A percentile compares a stretch with the other conserved stretches of the same genome.
Evolutionary conservation across 2,329 filamentous ascomycete genomes (phyloP).

Genomic region (Drechslera avenae): DNA sequence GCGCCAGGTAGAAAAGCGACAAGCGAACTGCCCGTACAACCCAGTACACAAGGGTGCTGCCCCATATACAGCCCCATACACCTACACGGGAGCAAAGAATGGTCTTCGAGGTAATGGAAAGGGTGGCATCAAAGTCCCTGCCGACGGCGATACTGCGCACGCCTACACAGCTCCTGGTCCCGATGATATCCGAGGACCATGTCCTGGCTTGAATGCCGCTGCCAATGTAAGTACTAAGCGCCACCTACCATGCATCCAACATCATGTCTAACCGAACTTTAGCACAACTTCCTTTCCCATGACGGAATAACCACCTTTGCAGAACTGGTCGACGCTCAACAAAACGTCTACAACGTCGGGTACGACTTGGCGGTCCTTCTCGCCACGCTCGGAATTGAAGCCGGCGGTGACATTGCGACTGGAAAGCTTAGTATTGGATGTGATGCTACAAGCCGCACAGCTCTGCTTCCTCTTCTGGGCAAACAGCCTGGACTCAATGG

Average conservation of each 20-base stretch:
- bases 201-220: conserved; percentile 51
- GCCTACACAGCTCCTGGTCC: conserved; percentile 23
- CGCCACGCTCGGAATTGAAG: conserved; percentile 48
- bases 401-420: conserved; percentile 51
- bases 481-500: conserved; percentile 51
- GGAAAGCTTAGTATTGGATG: conserved; percentile 54
- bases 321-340: conserved; percentile 54
- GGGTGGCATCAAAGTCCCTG: conserved; percentile 54
- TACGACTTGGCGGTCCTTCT: conserved; percentile 51
- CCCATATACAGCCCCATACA: conserved; percentile 26
- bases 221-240: conserved; percentile 41
- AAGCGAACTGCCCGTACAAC: conserved; percentile 31
- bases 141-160: conserved; percentile 46
- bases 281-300: conserved; percentile 47
- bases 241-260: neutral
- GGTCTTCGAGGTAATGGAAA: conserved; percentile 49
- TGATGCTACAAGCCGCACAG: conserved; percentile 52
- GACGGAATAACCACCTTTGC: conserved; percentile 52
- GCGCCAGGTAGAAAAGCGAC: conserved; percentile 18
- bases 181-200: conserved; percentile 41
- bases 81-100: conserved; percentile 53
- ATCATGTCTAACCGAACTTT: neutral
- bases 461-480: conserved; percentile 37
- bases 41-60: conserved; percentile 29
- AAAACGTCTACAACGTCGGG: conserved; percentile 54